phyloP scores from a whole-genome alignment of 2,329 filamentous ascomycete genomes.

The Exophiala spinifera region DNA sequence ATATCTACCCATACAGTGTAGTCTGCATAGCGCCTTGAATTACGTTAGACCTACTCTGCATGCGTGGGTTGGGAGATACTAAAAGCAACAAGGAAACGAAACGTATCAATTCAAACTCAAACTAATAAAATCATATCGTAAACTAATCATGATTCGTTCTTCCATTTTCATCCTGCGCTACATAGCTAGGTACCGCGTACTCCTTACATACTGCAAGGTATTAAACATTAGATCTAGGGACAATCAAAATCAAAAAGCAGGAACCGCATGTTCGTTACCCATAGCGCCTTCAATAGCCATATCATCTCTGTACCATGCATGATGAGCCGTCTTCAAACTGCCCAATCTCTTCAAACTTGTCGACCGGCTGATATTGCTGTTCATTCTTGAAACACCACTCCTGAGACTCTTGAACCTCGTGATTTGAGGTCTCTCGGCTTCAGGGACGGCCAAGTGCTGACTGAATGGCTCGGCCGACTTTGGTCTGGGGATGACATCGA shows the following conservation, averaged over 20 bases:
- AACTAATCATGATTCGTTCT: constrained; percentile 13
- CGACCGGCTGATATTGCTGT: constrained; percentile 69
- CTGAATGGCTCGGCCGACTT: constrained; percentile 8
- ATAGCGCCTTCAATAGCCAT: constrained; percentile 24
- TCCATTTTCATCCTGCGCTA: background rate
- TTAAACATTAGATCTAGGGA: background rate
- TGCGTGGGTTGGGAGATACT: no score
- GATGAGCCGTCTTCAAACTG: constrained; percentile 28
- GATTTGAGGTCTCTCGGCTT: constrained; percentile 21
- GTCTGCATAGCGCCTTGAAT: no score
- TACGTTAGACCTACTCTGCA: no score
- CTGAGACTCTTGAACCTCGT: constrained; percentile 30
- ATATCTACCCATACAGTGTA: no score
- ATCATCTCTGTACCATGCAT: constrained; percentile 27
- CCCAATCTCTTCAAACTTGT: constrained; percentile 92
- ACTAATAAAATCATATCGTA: constrained; percentile 4
- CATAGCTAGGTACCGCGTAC: no score
- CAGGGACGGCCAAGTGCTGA: constrained; percentile 17
- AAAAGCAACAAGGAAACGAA: no score
- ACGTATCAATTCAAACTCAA: no score
- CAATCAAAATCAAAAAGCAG: constrained; percentile 18
- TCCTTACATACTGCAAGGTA: background rate
- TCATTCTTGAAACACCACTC: constrained; percentile 22
- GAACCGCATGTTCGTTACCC: constrained; percentile 20
- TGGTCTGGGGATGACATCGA: constrained; percentile 19